Evolutionary conservation across 768 basidiomycete species (phyloP).

Genomic region (Kwoniella dejecticola): DNA sequence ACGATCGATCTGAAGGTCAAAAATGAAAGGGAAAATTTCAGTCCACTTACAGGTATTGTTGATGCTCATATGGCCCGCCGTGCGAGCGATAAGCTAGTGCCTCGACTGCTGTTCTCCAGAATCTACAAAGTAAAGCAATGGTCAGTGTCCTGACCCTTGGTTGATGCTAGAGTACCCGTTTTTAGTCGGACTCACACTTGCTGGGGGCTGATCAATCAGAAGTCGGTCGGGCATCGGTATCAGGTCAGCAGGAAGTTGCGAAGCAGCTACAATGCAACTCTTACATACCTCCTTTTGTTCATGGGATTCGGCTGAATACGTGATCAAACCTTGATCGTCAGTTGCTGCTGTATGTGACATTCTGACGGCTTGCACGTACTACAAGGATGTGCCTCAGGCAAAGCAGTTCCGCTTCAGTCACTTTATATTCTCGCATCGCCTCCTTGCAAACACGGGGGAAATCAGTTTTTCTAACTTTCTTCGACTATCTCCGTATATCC

Average conservation of each 20-base stretch:
- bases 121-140: no score
- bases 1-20: no score
- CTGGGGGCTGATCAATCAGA: conserved; percentile 5
- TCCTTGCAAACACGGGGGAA: conserved; percentile 1
- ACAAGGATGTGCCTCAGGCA: conserved; percentile 26
- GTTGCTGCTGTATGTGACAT: not conserved
- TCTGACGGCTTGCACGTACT: conserved; percentile 14
- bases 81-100: conserved; percentile 29
- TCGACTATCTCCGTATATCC: no score
- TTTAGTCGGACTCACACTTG: conserved; percentile 5
- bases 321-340: not conserved
- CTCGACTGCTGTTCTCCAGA: conserved; percentile 23
- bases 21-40: no score
- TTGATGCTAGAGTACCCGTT: no score
- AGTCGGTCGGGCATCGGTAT: no score
- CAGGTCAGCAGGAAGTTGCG: not conserved
- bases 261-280: no score
- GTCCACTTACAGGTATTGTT: conserved; percentile 30
- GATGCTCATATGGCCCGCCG: conserved; percentile 20
- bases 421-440: conserved; percentile 24
- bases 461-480: no score
- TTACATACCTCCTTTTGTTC: conserved; percentile 18
- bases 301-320: conserved; percentile 17
- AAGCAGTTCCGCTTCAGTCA: conserved; percentile 32
- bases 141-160: no score